These are phyloP conservation scores for Colletotrichum sp. DNA, from an alignment of 2,329 filamentous ascomycete species.

Conservation along the genomic window DNA sequence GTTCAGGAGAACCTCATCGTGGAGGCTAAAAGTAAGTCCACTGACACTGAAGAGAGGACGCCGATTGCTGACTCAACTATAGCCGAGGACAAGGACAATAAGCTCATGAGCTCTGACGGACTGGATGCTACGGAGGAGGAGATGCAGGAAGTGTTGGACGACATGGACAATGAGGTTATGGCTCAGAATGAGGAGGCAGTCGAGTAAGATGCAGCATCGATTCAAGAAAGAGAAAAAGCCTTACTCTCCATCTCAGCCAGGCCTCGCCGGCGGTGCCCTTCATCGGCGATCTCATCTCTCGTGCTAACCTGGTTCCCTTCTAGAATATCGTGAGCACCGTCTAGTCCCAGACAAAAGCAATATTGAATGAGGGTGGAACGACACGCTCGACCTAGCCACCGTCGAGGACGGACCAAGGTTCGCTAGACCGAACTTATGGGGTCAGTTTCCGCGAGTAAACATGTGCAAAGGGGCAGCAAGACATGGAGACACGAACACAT, in stretches of 20 bases:
- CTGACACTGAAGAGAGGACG: neutral
- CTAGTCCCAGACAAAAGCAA: slow-evolving; percentile 7
- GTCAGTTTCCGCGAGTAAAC: neutral
- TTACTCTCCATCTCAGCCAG: neutral
- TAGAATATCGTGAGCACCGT: slow-evolving; percentile 12
- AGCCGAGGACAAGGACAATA: slow-evolving; percentile 72
- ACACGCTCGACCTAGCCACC: slow-evolving; percentile 1
- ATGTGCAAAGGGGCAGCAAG: neutral
- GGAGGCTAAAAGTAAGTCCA: slow-evolving; percentile 72
- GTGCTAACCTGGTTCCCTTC: neutral
- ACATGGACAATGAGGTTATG: slow-evolving; percentile 42
- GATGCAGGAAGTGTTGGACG: slow-evolving; percentile 57
- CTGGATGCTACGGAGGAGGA: slow-evolving; percentile 69
- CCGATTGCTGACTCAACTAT: slow-evolving; percentile 28
- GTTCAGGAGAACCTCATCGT: slow-evolving; percentile 89
- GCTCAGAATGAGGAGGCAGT: slow-evolving; percentile 24
- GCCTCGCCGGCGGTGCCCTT: neutral
- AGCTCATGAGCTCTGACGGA: slow-evolving; percentile 71
- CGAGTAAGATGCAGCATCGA: neutral
- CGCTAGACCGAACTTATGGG: neutral
- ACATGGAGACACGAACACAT: neutral
- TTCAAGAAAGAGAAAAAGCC: neutral
- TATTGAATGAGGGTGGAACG: neutral
- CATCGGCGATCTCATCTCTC: neutral
- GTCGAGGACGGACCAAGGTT: neutral